These are phyloP conservation scores for Cryptosporidium baileyi DNA, from an alignment of 169 alveolate genomes.

Conservation along the genomic window DNA sequence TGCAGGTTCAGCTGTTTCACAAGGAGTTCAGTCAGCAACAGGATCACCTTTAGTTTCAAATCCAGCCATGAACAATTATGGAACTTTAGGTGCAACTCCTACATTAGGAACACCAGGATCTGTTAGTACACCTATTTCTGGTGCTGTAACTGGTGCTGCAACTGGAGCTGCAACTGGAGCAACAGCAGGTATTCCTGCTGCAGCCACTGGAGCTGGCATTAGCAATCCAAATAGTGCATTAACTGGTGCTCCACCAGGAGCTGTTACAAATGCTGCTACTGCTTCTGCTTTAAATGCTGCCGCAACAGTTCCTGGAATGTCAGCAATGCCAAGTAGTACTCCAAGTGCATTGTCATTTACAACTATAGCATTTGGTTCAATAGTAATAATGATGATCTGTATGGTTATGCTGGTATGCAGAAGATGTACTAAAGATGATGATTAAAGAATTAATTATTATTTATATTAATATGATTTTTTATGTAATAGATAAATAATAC, in stretches of 20 bases:
- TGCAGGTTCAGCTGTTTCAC: conserved; percentile 46
- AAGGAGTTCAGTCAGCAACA: conserved; percentile 42
- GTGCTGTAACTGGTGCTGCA: background rate
- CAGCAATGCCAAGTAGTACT: background rate
- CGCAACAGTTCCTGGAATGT: background rate
- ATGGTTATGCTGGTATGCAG: conserved; percentile 65
- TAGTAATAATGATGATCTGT: conserved; percentile 61
- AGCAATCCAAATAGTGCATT: too few relatives aligned
- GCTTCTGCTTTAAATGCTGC: background rate
- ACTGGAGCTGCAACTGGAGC: background rate
- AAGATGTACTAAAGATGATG: conserved; percentile 60
- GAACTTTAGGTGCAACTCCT: background rate
- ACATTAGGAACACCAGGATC: background rate
- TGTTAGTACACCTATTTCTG: background rate
- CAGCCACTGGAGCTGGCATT: background rate
- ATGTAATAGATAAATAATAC: too few relatives aligned
- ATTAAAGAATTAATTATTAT: background rate
- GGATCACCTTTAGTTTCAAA: conserved; percentile 48
- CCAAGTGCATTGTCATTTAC: conserved; percentile 58
- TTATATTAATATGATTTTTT: background rate
- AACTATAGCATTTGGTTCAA: conserved; percentile 18
- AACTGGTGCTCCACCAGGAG: conserved; percentile 12
- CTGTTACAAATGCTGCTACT: background rate
- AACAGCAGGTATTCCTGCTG: background rate
- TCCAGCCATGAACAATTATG: conserved; percentile 14